These are phyloP conservation scores for Liriodendron chinense DNA, from an alignment of 164 flowering plant species.

Conservation along the genomic window DNA sequence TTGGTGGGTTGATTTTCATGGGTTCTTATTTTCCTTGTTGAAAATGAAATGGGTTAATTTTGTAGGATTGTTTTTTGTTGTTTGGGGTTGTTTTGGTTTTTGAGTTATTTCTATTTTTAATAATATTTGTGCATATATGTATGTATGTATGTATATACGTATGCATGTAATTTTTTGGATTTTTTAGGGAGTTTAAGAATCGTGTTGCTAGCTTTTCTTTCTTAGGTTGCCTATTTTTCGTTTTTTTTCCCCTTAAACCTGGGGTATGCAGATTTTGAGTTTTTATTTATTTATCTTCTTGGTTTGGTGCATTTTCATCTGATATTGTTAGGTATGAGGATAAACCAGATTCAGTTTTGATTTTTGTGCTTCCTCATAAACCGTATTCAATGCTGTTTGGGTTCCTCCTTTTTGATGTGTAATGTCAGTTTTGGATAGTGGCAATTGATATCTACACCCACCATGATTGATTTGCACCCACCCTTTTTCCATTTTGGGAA, in stretches of 20 bases:
- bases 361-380: no score
- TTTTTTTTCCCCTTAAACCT: neutral
- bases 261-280: neutral
- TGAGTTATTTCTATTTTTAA: neutral
- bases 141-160: neutral
- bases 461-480: no score
- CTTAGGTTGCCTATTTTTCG: neutral
- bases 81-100: constrained; percentile 1
- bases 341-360: neutral
- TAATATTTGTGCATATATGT: neutral
- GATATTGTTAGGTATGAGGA: constrained; percentile 6
- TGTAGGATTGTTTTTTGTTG: neutral
- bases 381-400: no score
- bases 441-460: no score
- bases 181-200: neutral
- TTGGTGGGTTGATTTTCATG: neutral
- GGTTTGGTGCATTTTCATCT: constrained; percentile 4
- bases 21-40: neutral
- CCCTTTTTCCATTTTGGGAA: no score
- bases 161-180: neutral
- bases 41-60: neutral
- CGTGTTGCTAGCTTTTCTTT: neutral
- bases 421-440: no score
- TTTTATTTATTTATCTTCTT: neutral
- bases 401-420: no score